Evolutionary conservation across 805 yeast genomes (phyloP).

Genomic region (Wickerhamomyces alni): DNA sequence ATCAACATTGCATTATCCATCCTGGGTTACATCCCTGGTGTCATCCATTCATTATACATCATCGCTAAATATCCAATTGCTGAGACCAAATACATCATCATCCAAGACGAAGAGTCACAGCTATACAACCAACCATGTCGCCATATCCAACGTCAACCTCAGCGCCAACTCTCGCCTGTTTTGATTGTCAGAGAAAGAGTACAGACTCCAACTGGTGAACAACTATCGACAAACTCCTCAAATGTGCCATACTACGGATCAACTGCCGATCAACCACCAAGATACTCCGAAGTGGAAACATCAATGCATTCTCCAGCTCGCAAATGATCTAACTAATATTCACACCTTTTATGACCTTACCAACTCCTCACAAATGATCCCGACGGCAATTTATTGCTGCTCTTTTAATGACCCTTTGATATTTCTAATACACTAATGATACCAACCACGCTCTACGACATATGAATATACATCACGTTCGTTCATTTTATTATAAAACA

Average conservation of each 20-base stretch:
- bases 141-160: neutral
- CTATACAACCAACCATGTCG: constrained; percentile 5
- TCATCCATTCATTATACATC: constrained; percentile 72
- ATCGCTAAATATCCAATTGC: constrained; percentile 65
- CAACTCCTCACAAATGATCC: too few species aligned
- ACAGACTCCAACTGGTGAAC: constrained; percentile 9
- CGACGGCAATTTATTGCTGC: too few species aligned
- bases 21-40: constrained; percentile 73
- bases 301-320: neutral
- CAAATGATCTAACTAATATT: too few species aligned
- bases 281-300: constrained; percentile 10
- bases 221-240: constrained; percentile 1
- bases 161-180: constrained; percentile 1
- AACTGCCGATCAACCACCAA: constrained; percentile 14
- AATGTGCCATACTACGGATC: constrained; percentile 8
- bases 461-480: neutral
- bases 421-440: too few species aligned
- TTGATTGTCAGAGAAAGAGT: constrained; percentile 9
- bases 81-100: constrained; percentile 18
- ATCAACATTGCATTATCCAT: constrained; percentile 67
- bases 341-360: too few species aligned
- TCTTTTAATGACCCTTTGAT: neutral
- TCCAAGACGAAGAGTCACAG: constrained; percentile 23
- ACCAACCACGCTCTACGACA: too few species aligned
- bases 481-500: neutral